These are phyloP conservation scores for Solanum dulcamara DNA, from an alignment of 257 asterid species.

Conservation along the genomic window DNA sequence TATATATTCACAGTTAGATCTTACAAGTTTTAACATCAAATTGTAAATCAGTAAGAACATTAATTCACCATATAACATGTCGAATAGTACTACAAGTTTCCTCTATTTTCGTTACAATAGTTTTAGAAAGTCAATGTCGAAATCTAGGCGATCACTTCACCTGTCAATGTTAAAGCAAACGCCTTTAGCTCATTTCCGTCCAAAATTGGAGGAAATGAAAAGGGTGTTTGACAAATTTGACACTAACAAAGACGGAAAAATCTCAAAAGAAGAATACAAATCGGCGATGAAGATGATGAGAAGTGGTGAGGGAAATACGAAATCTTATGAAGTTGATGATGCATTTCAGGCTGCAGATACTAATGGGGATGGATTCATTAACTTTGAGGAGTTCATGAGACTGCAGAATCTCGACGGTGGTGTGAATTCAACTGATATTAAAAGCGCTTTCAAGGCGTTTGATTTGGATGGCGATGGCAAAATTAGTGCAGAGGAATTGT, in stretches of 20 bases:
- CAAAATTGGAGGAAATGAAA: slow-evolving; percentile 17
- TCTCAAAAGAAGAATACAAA: slow-evolving; percentile 23
- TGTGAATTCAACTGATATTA: slow-evolving; percentile 12
- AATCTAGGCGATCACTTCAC: not conserved
- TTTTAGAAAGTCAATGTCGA: slow-evolving; percentile 3
- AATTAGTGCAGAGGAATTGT: slow-evolving; percentile 31
- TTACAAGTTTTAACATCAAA: not conserved
- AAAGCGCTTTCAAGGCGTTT: slow-evolving; percentile 22
- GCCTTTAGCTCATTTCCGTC: not conserved
- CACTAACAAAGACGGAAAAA: slow-evolving; percentile 33
- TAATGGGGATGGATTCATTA: slow-evolving; percentile 39
- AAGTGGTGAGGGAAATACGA: not conserved
- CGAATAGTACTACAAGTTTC: slow-evolving; percentile 2
- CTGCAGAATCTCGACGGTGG: slow-evolving; percentile 18
- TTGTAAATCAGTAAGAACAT: not conserved
- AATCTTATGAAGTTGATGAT: slow-evolving; percentile 4
- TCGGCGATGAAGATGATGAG: slow-evolving; percentile 17
- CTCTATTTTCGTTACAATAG: slow-evolving; percentile 1
- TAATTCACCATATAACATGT: slow-evolving; percentile 2
- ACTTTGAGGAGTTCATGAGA: slow-evolving; percentile 27
- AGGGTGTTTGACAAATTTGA: slow-evolving; percentile 29
- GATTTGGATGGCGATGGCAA: slow-evolving; percentile 33
- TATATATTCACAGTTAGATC: not conserved
- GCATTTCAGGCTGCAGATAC: slow-evolving; percentile 25
- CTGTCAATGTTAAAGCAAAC: not conserved